Conservation (phyloP, 2,329 filamentous ascomycete genomes). For the Neofusicoccum sp. region DNA sequence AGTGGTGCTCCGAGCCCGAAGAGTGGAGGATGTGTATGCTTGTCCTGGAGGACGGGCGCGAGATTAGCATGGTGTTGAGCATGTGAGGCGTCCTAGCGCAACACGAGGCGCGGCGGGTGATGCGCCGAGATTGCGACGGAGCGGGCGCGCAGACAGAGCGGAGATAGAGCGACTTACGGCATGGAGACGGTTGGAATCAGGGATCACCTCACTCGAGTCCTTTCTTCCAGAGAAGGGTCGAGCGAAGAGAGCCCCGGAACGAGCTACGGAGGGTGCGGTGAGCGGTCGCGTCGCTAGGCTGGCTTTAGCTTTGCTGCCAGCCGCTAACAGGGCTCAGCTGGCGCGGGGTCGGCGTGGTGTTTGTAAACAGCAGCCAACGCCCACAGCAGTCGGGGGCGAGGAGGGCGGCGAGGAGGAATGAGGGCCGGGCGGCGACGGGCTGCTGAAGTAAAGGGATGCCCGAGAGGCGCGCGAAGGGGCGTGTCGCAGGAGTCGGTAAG, state of each 20-base stretch:
- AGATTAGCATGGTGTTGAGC: constrained; percentile 13
- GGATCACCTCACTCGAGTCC: constrained; percentile 35
- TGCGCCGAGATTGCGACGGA: constrained; percentile 29
- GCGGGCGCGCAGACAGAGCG: constrained; percentile 33
- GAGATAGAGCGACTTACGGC: constrained; percentile 38
- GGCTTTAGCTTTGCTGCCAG: constrained; percentile 1
- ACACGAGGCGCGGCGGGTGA: constrained; percentile 24
- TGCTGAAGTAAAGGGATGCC: constrained; percentile 3
- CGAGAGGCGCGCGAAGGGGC: not conserved
- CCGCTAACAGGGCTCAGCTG: constrained; percentile 14
- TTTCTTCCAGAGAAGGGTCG: constrained; percentile 41
- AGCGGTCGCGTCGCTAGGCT: not conserved
- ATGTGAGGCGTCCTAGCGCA: constrained; percentile 23
- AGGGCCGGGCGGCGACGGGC: not conserved
- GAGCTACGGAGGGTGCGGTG: not conserved
- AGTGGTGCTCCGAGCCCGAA: constrained; percentile 35
- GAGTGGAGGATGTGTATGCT: constrained; percentile 39
- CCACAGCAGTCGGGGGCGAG: not conserved
- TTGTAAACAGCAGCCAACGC: constrained; percentile 8
- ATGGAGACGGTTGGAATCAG: constrained; percentile 32
- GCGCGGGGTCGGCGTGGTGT: constrained; percentile 13
- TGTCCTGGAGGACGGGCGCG: constrained; percentile 33
- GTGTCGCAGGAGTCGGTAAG: constrained; percentile 17
- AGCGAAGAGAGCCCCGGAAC: constrained; percentile 30
- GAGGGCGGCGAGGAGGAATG: not conserved